phyloP scores from a whole-genome alignment of 2,329 filamentous ascomycete species.

The Mariannaea sp. region DNA sequence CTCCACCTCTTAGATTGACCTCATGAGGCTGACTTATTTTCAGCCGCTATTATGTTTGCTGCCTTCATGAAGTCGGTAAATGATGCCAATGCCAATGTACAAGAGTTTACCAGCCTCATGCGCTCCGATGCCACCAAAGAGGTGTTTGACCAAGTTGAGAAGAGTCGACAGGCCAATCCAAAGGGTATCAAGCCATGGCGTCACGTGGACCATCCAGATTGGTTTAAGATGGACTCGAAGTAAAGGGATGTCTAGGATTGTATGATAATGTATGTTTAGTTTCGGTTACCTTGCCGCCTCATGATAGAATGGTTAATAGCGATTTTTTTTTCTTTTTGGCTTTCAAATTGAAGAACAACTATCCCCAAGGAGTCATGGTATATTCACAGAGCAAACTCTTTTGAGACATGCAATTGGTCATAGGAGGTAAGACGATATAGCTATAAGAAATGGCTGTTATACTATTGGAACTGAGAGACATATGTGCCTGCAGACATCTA shows the following conservation, averaged over 20 bases:
- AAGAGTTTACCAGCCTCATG: conserved; percentile 55
- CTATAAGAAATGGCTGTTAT: too few species aligned
- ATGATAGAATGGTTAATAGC: conserved; percentile 14
- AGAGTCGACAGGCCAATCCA: conserved; percentile 59
- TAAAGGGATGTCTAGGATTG: neutral
- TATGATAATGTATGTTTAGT: conserved; percentile 3
- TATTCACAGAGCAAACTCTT: neutral
- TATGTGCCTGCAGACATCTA: too few species aligned
- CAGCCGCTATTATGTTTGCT: conserved; percentile 57
- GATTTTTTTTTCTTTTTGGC: neutral
- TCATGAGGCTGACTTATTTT: conserved; percentile 18
- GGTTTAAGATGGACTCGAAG: conserved; percentile 49
- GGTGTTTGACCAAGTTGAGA: conserved; percentile 56
- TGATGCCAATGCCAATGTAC: conserved; percentile 55
- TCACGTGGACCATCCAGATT: conserved; percentile 63
- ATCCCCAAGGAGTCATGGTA: neutral
- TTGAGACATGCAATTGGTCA: too few species aligned
- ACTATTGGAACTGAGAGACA: too few species aligned
- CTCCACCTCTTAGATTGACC: conserved; percentile 8
- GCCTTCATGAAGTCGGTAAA: conserved; percentile 54
- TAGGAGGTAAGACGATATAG: neutral
- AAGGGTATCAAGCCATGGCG: conserved; percentile 64
- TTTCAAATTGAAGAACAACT: too few species aligned
- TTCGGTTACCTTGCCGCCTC: conserved; percentile 1
- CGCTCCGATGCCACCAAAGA: conserved; percentile 53